Evolutionary conservation across 805 yeast species (phyloP), one percentile per base, ranked within the genome.

Genomic region (Metschnikowia kunwiensis): DNA sequence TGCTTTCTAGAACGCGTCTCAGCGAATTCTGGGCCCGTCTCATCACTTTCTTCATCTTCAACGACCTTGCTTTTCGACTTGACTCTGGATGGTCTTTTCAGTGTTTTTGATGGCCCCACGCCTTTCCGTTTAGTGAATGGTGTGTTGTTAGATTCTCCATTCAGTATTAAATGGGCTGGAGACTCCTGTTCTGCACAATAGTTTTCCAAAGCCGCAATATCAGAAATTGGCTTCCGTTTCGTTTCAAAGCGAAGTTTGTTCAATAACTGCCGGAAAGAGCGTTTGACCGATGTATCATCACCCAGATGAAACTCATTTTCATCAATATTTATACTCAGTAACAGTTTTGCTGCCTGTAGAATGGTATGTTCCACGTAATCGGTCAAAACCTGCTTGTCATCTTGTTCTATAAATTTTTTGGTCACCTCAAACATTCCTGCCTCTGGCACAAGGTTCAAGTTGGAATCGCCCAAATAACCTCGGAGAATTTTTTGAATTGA

Each of bases 371-470:
- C 75, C 16, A 84, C 73, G 48, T 76, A 82, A n/a, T 70, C 74
- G 27, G 75, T 77, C 33, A 91, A 62, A 0, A 89, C 78, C 23
- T 68, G 63, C 52, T 82, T 85, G 55, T 89, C 96, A 42, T 88
- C 96, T 46, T 85, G 86, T 28, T 82, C 87, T 4, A 93, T 80
- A 54, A 78, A 83, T 38, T 71, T 73, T 35, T 75, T 73, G 1
- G 93, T 75, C 0, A 94, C 91, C 22, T 79, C 77, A 32, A 78
- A 77, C 56, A 89, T 71, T 0, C 93, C 94, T 8, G 66, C 59
- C 46, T 85, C 91, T 0, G 87, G 84, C n/a, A 91, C 58, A 28
- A 91, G 60, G 3, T 80, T 70, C 28, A 91, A 63, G 36, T 78
- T 75, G 36, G 85, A 75, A 27, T 80, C 80, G 24, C 72, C 66